Percentiles rank a stretch among this genome's conserved stretches.
These are phyloP conservation scores for Ogataea hybrid DNA, from an alignment of 1,139 yeast genomes.

Conservation along the genomic window DNA sequence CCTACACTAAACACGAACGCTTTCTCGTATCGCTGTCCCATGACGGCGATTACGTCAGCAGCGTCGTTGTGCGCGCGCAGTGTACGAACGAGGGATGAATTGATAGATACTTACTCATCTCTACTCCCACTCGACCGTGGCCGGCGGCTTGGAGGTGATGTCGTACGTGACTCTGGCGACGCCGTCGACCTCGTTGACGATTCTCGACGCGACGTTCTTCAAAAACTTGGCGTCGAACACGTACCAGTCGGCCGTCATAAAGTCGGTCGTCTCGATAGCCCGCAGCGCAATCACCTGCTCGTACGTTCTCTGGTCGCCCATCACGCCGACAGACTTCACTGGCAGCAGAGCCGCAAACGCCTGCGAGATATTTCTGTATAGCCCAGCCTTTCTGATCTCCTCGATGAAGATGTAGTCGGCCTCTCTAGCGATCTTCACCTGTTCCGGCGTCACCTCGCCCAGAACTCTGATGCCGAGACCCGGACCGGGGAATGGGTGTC, in stretches of 20 bases:
- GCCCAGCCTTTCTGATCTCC: slow-evolving; percentile 90
- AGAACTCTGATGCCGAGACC: too few species aligned
- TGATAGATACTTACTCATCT: slow-evolving; percentile 23
- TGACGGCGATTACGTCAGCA: slow-evolving; percentile 55
- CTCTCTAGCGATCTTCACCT: too few species aligned
- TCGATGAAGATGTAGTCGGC: slow-evolving; percentile 95
- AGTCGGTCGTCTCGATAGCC: slow-evolving; percentile 96
- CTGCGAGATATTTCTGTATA: slow-evolving; percentile 90
- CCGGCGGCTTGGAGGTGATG: slow-evolving; percentile 93
- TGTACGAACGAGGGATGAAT: neutral
- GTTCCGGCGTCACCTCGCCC: too few species aligned
- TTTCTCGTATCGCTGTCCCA: slow-evolving; percentile 62
- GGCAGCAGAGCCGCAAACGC: slow-evolving; percentile 97
- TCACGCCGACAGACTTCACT: slow-evolving; percentile 97
- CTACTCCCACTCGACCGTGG: too few species aligned
- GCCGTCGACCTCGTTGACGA: slow-evolving; percentile 97
- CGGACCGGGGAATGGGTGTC: too few species aligned
- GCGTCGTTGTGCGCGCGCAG: slow-evolving; percentile 44
- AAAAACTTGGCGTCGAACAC: slow-evolving; percentile 90
- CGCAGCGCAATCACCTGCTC: slow-evolving; percentile 99
- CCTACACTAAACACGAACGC: slow-evolving; percentile 40
- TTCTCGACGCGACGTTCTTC: slow-evolving; percentile 91
- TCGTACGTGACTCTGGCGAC: slow-evolving; percentile 99
- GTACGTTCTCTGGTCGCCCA: slow-evolving; percentile 99
- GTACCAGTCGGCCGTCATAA: slow-evolving; percentile 99